phyloP scores from a whole-genome alignment of 2,329 filamentous ascomycete genomes.

The Bipolaris zeicola region DNA sequence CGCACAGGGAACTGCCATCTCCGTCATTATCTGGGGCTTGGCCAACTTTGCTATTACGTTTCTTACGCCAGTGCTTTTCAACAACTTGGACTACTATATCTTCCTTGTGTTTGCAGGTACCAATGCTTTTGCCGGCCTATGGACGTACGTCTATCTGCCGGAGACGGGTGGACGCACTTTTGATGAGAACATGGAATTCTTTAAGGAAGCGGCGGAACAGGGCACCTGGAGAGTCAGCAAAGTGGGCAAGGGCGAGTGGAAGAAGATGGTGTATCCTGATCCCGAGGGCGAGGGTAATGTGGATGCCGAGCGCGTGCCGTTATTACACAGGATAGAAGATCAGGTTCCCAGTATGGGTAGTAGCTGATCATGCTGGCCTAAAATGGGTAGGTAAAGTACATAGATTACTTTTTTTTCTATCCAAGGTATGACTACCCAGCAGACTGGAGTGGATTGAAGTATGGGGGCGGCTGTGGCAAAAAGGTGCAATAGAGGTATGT shows the following conservation, averaged over 20 bases:
- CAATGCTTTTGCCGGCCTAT: conserved; percentile 60
- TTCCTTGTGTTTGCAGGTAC: conserved; percentile 63
- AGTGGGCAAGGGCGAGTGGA: conserved; percentile 59
- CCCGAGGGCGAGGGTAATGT: conserved; percentile 41
- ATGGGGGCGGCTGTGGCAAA: neutral
- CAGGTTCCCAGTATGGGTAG: conserved; percentile 45
- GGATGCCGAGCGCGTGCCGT: conserved; percentile 54
- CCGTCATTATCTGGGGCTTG: conserved; percentile 62
- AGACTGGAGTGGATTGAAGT: neutral
- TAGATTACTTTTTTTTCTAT: neutral
- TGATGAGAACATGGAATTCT: conserved; percentile 66
- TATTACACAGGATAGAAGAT: conserved; percentile 52
- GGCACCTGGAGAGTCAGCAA: conserved; percentile 61
- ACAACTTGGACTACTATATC: conserved; percentile 63
- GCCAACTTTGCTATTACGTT: conserved; percentile 65
- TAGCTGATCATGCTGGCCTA: neutral
- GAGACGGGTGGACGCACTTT: conserved; percentile 64
- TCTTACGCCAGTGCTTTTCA: conserved; percentile 64
- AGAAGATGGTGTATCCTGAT: conserved; percentile 51
- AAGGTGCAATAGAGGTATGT: neutral
- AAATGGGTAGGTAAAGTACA: neutral
- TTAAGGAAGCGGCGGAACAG: conserved; percentile 58
- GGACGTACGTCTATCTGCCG: conserved; percentile 60
- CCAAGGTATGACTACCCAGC: neutral
- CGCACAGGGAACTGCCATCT: conserved; percentile 61